Evolutionary conservation across 352 stramenopile species (phyloP), one percentile per base, ranked within the genome.

Genomic region (Blastocystis hominis): DNA sequence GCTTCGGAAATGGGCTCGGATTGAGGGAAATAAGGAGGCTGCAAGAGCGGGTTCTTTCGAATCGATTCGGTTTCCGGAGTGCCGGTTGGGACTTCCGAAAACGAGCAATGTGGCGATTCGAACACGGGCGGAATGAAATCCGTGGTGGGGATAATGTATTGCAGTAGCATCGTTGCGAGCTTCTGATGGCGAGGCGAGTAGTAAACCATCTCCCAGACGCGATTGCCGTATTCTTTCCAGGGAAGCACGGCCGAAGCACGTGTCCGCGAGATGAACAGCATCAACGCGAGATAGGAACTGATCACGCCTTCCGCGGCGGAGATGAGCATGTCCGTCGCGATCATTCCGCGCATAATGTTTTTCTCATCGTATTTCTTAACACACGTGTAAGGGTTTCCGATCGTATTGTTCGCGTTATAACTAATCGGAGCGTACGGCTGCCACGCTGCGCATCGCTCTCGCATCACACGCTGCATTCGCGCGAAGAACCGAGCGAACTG

Each of bases 241-340:
- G 36, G 40, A 38, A 80, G 44, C 17, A 80, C 55, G 44, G 36
- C 9, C 0, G 46, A 24, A 13, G 50, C 38, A 42, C 70, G 70
- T n/a, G 70, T 80, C 17, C 40, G 20, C 20, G 50, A 64, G 46
- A 80, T 61, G 46, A 80, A 80, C 38, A 80, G 42, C 50, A 47
- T 80, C 24, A 80, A 46, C 7, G 76, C 59, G 15, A 86, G 47
- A 77, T 86, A 75, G 40, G 50, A 86, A 36, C 46, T 34, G 20
- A 86, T 36, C 4, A 86, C 36, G 17, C 50, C 63, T 36, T 86
- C 76, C 13, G 34, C 59, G 1, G 76, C 30, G n/a, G 76, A 86
- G 56, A 86, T 86, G 0, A 86, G 63, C 76, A 86, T 86, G 53
- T 86, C 76, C 17, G 59, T 86, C 1, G 63, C 59, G 34, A 76